Conservation (phyloP, 805 yeast species). For the Torulaspora maleeae region DNA sequence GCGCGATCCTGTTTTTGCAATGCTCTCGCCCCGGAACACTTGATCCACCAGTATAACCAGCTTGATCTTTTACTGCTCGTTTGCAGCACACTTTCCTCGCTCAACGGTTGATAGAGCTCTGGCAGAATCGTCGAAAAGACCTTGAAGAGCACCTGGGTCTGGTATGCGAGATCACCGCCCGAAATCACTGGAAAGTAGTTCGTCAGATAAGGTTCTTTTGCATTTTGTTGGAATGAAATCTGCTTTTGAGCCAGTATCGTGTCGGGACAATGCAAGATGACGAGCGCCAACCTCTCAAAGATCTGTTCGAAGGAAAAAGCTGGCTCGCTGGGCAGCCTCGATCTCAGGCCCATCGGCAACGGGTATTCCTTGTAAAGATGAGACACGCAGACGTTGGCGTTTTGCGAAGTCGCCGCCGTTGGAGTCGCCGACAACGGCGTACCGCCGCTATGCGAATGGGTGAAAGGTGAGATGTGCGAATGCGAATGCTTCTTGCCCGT, state of each 20-base stretch:
- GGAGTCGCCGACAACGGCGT: conserved; percentile 1
- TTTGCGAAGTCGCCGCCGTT: not conserved
- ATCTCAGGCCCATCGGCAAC: conserved; percentile 22
- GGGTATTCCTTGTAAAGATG: conserved; percentile 32
- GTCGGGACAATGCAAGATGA: conserved; percentile 69
- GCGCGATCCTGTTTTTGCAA: conserved; percentile 80
- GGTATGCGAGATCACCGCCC: conserved; percentile 35
- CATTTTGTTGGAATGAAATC: conserved; percentile 10
- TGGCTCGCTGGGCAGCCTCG: conserved; percentile 21
- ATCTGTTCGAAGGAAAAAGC: conserved; percentile 58
- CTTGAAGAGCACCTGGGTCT: conserved; percentile 44
- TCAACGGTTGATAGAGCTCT: conserved; percentile 67
- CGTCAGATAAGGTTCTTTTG: conserved; percentile 9
- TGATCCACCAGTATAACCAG: conserved; percentile 95
- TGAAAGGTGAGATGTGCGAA: conserved; percentile 8
- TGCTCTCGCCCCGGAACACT: conserved; percentile 82
- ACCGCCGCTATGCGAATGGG: conserved; percentile 2
- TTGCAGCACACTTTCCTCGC: conserved; percentile 72
- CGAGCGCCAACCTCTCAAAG: conserved; percentile 70
- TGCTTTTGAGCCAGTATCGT: conserved; percentile 29
- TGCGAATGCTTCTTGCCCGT: conserved; percentile 26
- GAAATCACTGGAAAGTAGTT: conserved; percentile 34
- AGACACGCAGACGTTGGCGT: conserved; percentile 11
- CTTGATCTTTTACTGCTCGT: conserved; percentile 56
- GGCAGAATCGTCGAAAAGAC: conserved; percentile 66